Evolutionary conservation across 805 yeast species (phyloP).

Genomic region (Kodamaea neixiangensis): DNA sequence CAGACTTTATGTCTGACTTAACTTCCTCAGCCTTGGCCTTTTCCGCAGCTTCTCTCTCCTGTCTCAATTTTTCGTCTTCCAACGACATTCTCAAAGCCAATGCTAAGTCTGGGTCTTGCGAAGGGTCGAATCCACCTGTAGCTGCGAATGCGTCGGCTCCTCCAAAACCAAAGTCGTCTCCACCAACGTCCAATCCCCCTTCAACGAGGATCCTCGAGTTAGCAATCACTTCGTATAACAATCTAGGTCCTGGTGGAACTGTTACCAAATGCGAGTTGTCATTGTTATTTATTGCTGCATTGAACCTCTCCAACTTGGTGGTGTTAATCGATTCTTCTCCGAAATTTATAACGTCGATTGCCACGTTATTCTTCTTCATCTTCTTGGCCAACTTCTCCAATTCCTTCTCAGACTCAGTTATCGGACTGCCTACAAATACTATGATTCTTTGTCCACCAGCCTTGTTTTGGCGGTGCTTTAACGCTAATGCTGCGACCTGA

Average conservation of each 20-base stretch:
- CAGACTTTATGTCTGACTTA: constrained; percentile 13
- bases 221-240: constrained; percentile 78
- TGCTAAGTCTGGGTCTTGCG: constrained; percentile 95
- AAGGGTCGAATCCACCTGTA: constrained; percentile 61
- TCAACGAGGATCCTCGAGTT: constrained; percentile 72
- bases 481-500: constrained; percentile 88
- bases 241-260: constrained; percentile 83
- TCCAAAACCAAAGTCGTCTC: constrained; percentile 45
- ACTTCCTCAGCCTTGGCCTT: constrained; percentile 23
- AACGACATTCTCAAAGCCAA: constrained; percentile 90
- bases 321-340: constrained; percentile 86
- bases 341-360: constrained; percentile 86
- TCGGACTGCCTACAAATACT: constrained; percentile 87
- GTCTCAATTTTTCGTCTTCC: constrained; percentile 93
- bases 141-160: constrained; percentile 30
- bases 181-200: constrained; percentile 56
- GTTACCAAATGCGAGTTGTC: constrained; percentile 82
- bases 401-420: constrained; percentile 65
- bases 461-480: constrained; percentile 94
- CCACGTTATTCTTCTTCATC: constrained; percentile 89
- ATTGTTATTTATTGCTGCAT: constrained; percentile 70
- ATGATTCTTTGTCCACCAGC: constrained; percentile 88
- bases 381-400: constrained; percentile 84
- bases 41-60: constrained; percentile 65
- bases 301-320: constrained; percentile 75